Evolutionary conservation across 306 rosid genomes (phyloP).

Genomic region (Lathyrus aphaca): DNA sequence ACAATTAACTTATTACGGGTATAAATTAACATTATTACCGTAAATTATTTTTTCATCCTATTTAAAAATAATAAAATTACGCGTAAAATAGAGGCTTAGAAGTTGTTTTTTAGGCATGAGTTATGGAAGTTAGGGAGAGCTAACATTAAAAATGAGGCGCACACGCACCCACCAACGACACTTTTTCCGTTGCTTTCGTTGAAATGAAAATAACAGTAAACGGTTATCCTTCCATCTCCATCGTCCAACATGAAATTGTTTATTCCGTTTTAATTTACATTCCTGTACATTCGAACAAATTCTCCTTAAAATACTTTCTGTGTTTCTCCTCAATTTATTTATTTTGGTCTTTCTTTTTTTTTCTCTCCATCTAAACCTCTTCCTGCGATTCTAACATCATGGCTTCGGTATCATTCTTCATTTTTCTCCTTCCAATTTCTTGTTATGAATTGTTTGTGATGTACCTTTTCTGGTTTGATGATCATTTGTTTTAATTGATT

Average conservation of each 20-base stretch:
- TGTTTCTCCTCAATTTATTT: neutral
- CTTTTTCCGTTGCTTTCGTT: conserved; percentile 1
- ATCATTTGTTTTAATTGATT: conserved; percentile 10
- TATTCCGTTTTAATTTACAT: neutral
- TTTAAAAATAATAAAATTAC: too few relatives aligned
- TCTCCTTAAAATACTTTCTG: neutral
- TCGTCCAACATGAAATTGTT: neutral
- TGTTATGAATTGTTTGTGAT: neutral
- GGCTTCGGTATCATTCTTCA: conserved; percentile 12
- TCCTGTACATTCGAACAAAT: neutral
- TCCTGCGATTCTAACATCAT: conserved; percentile 3
- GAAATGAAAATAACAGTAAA: neutral
- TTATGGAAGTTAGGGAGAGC: neutral
- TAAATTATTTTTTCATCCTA: too few relatives aligned
- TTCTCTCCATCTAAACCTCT: neutral
- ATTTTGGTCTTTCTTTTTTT: neutral
- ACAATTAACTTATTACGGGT: too few relatives aligned
- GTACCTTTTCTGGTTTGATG: neutral
- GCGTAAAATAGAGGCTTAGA: neutral
- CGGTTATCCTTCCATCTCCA: neutral
- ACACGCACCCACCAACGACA: neutral
- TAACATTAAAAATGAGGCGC: neutral
- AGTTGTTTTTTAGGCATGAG: neutral
- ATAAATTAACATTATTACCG: too few relatives aligned
- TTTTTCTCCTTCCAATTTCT: neutral